A percentile compares a stretch with the other conserved stretches of the same genome.
Evolutionary conservation across 805 yeast species (phyloP).

Genomic region (Scheffersomyces lignosus): DNA sequence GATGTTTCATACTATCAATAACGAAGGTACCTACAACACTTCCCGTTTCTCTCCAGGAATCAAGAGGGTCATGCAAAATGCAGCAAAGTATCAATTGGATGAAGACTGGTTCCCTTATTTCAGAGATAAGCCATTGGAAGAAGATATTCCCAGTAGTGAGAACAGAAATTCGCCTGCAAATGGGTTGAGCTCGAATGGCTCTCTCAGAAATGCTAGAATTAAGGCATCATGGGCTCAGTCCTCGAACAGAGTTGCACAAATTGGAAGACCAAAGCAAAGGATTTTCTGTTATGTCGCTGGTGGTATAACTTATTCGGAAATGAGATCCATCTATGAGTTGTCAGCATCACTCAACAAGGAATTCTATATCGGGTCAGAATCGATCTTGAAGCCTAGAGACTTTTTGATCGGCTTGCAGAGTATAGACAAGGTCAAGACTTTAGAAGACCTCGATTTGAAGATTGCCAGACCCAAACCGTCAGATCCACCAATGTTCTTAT

Average conservation of each 20-base stretch:
- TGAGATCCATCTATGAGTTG: slow-evolving; percentile 72
- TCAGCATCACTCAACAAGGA: slow-evolving; percentile 64
- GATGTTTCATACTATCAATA: slow-evolving; percentile 56
- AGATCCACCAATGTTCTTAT: slow-evolving; percentile 45
- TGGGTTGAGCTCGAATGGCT: slow-evolving; percentile 15
- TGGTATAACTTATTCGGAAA: slow-evolving; percentile 82
- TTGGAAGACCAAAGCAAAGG: slow-evolving; percentile 52
- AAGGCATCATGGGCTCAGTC: slow-evolving; percentile 74
- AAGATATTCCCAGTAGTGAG: slow-evolving; percentile 32
- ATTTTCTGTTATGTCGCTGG: slow-evolving; percentile 84
- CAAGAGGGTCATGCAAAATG: slow-evolving; percentile 54
- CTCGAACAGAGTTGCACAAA: slow-evolving; percentile 12
- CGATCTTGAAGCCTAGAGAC: slow-evolving; percentile 59
- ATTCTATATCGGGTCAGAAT: slow-evolving; percentile 79
- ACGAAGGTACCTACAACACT: slow-evolving; percentile 56
- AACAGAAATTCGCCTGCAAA: slow-evolving; percentile 3
- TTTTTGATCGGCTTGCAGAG: slow-evolving; percentile 44
- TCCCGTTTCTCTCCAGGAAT: slow-evolving; percentile 75
- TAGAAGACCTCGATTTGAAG: slow-evolving; percentile 44
- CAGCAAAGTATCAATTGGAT: slow-evolving; percentile 52
- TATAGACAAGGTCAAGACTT: slow-evolving; percentile 36
- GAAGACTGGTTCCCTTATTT: slow-evolving; percentile 68
- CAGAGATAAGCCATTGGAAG: slow-evolving; percentile 68
- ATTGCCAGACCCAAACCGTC: slow-evolving; percentile 31
- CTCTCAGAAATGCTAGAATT: slow-evolving; percentile 69